These are phyloP conservation scores for Scorias spongiosa DNA, from an alignment of 2,329 filamentous ascomycete species.

Conservation along the genomic window DNA sequence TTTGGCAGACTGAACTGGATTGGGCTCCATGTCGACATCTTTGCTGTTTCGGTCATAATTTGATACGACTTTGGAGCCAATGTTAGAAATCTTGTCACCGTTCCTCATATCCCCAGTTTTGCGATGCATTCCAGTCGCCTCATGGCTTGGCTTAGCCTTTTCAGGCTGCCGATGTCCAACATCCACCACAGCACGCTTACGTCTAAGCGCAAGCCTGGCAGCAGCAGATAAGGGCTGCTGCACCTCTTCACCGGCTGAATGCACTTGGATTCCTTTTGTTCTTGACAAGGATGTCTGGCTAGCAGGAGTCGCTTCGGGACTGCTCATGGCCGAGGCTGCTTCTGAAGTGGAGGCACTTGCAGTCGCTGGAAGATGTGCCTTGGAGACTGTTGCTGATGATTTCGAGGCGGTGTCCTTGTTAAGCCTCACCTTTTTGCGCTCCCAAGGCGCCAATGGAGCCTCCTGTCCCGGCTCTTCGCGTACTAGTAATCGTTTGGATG, in stretches of 20 bases:
- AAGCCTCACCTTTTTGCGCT: slow-evolving; percentile 5
- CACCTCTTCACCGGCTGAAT: not conserved
- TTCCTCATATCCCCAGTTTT: too few species aligned
- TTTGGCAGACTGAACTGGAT: too few species aligned
- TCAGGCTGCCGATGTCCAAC: not conserved
- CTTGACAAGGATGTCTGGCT: not conserved
- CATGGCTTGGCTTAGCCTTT: too few species aligned
- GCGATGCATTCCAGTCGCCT: too few species aligned
- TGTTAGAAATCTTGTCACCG: not conserved
- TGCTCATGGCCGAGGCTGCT: not conserved
- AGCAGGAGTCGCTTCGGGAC: not conserved
- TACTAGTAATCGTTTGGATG: slow-evolving; percentile 6
- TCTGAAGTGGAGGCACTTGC: not conserved
- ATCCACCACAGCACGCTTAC: not conserved
- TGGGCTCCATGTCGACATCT: too few species aligned
- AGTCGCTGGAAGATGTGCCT: too few species aligned
- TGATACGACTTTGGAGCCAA: not conserved
- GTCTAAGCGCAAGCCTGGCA: not conserved
- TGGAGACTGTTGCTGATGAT: too few species aligned
- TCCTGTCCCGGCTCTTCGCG: slow-evolving; percentile 2
- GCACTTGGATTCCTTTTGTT: too few species aligned
- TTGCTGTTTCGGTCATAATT: too few species aligned
- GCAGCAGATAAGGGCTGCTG: not conserved
- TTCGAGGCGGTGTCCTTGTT: not conserved
- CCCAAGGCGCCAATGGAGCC: slow-evolving; percentile 14